Evolutionary conservation across 2,329 filamentous ascomycete genomes (phyloP).

Genomic region (Lachnellula occidentalis): DNA sequence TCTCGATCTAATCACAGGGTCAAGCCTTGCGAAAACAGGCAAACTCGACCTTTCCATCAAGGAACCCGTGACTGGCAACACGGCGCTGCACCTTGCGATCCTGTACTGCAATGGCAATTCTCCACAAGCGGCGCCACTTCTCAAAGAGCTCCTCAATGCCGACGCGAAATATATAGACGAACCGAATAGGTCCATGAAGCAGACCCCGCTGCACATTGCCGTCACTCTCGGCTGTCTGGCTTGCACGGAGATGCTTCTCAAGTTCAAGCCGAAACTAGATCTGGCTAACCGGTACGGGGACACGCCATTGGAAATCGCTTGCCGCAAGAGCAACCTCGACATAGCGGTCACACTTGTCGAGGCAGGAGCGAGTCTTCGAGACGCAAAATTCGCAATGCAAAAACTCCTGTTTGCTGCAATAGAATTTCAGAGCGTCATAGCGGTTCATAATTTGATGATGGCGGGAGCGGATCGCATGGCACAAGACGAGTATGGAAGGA

Average conservation of each 20-base stretch:
- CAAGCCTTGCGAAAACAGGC: not conserved
- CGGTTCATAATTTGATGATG: constrained; percentile 6
- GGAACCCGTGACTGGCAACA: constrained; percentile 11
- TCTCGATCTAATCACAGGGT: not conserved
- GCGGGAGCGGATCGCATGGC: constrained; percentile 11
- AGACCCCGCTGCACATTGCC: constrained; percentile 16
- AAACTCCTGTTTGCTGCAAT: constrained; percentile 12
- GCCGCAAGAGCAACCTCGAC: not conserved
- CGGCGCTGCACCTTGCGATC: constrained; percentile 9
- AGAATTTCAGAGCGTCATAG: constrained; percentile 4
- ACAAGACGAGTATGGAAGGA: constrained; percentile 15
- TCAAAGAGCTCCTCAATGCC: not conserved
- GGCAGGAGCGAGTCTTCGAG: constrained; percentile 9
- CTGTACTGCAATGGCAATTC: not conserved
- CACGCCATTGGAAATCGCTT: constrained; percentile 10
- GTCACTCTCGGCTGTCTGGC: constrained; percentile 2
- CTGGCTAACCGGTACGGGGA: constrained; percentile 6
- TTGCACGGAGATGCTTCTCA: constrained; percentile 10
- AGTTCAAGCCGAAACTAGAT: constrained; percentile 7
- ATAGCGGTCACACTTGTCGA: constrained; percentile 10
- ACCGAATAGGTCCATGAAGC: constrained; percentile 2
- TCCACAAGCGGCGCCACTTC: not conserved
- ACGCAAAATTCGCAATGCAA: constrained; percentile 3
- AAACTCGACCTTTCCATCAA: constrained; percentile 1
- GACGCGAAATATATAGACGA: constrained; percentile 2